phyloP scores from a whole-genome alignment of 257 asterid species.

The Echium plantagineum region DNA sequence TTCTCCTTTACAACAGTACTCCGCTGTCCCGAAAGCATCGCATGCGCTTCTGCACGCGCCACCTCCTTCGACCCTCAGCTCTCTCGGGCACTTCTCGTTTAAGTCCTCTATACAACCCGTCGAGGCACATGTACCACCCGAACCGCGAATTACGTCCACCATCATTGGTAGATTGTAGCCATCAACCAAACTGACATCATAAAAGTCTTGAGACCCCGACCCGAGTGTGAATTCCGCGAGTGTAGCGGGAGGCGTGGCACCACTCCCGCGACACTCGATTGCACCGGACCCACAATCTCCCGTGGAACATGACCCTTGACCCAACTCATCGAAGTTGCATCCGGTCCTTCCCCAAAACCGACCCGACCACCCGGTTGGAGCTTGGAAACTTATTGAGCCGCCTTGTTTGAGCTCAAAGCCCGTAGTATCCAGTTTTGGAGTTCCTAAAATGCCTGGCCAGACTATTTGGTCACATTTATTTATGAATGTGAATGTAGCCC shows the following conservation, averaged over 20 bases:
- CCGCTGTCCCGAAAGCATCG: constrained; percentile 23
- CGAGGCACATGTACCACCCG: constrained; percentile 22
- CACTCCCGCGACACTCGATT: constrained; percentile 22
- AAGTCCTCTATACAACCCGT: constrained; percentile 23
- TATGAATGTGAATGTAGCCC: constrained; percentile 18
- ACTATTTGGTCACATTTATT: constrained; percentile 21
- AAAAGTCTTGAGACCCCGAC: constrained; percentile 16
- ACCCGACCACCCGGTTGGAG: constrained; percentile 25
- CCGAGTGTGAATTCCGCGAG: constrained; percentile 29
- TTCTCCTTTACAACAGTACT: constrained; percentile 27
- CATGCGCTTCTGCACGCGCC: constrained; percentile 29
- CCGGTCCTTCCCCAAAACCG: constrained; percentile 30
- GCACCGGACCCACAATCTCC: constrained; percentile 29
- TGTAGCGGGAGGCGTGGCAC: constrained; percentile 31
- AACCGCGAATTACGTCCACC: constrained; percentile 17
- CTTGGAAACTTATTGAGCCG: constrained; percentile 11
- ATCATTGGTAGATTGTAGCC: constrained; percentile 28
- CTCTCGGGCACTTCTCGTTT: constrained; percentile 24
- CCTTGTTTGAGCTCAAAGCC: constrained; percentile 22
- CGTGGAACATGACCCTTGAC: constrained; percentile 17
- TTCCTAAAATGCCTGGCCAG: constrained; percentile 26
- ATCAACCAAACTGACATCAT: constrained; percentile 30
- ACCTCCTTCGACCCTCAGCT: constrained; percentile 19
- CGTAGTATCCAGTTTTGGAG: constrained; percentile 17
- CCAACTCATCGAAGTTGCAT: constrained; percentile 14